A percentile compares a stretch with the other conserved stretches of the same genome.
These are phyloP conservation scores for Colletotrichum sp. DNA, from an alignment of 2,329 filamentous ascomycete genomes.

Conservation along the genomic window DNA sequence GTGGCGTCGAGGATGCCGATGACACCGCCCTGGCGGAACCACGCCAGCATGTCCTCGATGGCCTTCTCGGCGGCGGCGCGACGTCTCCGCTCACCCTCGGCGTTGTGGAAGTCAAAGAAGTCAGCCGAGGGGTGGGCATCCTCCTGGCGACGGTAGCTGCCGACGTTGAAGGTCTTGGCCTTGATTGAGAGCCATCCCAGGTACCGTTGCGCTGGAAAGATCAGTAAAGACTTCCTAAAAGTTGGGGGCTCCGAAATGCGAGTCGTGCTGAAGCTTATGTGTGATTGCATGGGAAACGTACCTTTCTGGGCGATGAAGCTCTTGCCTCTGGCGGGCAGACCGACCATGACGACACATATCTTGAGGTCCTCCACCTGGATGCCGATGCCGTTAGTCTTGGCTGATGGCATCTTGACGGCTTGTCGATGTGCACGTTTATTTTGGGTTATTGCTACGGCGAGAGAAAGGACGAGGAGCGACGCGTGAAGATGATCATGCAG, in stretches of 20 bases:
- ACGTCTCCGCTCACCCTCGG: constrained; percentile 87
- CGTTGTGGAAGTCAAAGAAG: constrained; percentile 93
- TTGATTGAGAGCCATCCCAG: constrained; percentile 96
- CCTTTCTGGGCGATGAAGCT: constrained; percentile 98
- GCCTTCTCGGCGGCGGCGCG: constrained; percentile 90
- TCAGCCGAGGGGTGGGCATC: constrained; percentile 90
- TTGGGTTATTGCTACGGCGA: neutral
- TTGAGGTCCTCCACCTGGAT: constrained; percentile 93
- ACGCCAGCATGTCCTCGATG: constrained; percentile 89
- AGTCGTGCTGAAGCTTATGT: neutral
- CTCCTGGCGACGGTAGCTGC: constrained; percentile 88
- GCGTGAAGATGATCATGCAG: neutral
- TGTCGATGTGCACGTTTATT: neutral
- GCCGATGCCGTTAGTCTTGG: constrained; percentile 67
- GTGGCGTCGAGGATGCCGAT: constrained; percentile 97
- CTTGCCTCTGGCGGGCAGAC: constrained; percentile 93
- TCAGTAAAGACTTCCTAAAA: neutral
- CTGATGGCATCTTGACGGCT: constrained; percentile 41
- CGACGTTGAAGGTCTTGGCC: constrained; percentile 95
- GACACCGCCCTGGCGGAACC: constrained; percentile 81
- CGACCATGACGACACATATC: constrained; percentile 99
- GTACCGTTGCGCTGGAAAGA: constrained; percentile 79
- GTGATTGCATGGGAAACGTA: constrained; percentile 38
- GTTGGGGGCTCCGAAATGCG: neutral
- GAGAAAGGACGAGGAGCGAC: neutral